A percentile compares a stretch with the other conserved stretches of the same genome.
phyloP scores from a whole-genome alignment of 441 rosid genomes.

The Pelargonium cotyledonis region DNA sequence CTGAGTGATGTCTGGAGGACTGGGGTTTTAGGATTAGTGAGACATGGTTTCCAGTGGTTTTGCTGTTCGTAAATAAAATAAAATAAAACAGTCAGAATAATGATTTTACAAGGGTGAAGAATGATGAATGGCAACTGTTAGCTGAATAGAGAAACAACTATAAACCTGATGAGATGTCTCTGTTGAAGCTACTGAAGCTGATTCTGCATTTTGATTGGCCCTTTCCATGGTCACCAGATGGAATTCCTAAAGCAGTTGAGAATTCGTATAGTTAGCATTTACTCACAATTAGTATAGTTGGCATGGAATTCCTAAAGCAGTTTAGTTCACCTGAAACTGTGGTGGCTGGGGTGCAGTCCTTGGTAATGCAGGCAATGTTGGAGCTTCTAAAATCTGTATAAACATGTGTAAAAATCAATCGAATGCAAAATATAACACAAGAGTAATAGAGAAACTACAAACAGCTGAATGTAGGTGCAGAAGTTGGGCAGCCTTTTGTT shows the following conservation, averaged over 20 bases:
- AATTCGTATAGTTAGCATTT: conserved; percentile 1
- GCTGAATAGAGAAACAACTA: no score
- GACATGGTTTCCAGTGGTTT: conserved; percentile 50
- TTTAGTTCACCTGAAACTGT: conserved; percentile 63
- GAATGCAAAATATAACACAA: neutral
- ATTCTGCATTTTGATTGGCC: conserved; percentile 69
- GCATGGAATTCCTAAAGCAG: no score
- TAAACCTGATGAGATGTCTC: conserved; percentile 66
- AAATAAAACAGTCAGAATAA: conserved; percentile 4
- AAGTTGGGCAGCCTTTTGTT: no score
- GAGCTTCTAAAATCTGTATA: conserved; percentile 67
- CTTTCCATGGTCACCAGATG: conserved; percentile 76
- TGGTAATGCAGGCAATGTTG: conserved; percentile 49
- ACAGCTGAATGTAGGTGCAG: no score
- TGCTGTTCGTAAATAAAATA: conserved; percentile 32
- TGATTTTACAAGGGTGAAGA: no score
- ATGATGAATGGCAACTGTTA: no score
- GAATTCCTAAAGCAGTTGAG: conserved; percentile 55
- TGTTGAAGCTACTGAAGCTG: conserved; percentile 71
- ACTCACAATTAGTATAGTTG: neutral
- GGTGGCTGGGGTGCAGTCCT: conserved; percentile 73
- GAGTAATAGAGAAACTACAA: conserved; percentile 4
- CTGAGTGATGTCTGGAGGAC: conserved; percentile 70
- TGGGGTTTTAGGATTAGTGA: conserved; percentile 78
- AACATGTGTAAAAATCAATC: conserved; percentile 7